Evolutionary conservation across 1,284 basidiomycete genomes (phyloP).

Genomic region (Rhodotorula sp.): DNA sequence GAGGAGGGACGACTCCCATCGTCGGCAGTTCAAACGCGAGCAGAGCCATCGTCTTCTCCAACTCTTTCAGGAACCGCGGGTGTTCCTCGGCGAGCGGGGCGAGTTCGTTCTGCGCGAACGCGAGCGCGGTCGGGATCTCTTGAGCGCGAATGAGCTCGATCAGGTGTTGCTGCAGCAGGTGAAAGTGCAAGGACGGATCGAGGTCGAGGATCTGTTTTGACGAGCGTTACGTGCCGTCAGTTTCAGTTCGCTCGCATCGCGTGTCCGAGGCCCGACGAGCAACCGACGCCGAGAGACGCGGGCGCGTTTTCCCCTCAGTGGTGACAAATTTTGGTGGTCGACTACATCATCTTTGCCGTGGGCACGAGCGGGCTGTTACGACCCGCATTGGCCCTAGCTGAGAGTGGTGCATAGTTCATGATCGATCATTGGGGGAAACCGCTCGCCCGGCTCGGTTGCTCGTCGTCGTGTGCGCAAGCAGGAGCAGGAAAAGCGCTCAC

Average conservation of each 20-base stretch:
- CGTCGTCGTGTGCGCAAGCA: not conserved
- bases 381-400: slow-evolving; percentile 56
- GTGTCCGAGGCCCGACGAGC: not conserved
- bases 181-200: slow-evolving; percentile 85
- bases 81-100: slow-evolving; percentile 93
- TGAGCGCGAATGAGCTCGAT: slow-evolving; percentile 91
- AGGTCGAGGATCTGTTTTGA: slow-evolving; percentile 82
- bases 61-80: slow-evolving; percentile 84
- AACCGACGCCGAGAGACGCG: not conserved
- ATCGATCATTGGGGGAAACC: slow-evolving; percentile 59
- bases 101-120: slow-evolving; percentile 89
- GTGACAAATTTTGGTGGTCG: slow-evolving; percentile 44
- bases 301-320: slow-evolving; percentile 33
- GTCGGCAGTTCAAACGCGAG: slow-evolving; percentile 78
- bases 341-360: slow-evolving; percentile 41
- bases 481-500: slow-evolving; percentile 57
- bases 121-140: slow-evolving; percentile 72
- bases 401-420: slow-evolving; percentile 99
- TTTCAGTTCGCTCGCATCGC: not conserved
- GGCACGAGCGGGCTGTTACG: slow-evolving; percentile 33
- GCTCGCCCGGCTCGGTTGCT: not conserved
- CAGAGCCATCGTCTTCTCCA: slow-evolving; percentile 93
- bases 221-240: not conserved
- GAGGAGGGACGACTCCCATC: slow-evolving; percentile 10
- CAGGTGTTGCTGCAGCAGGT: slow-evolving; percentile 87